Base-by-base conservation (phyloP, 2,329 filamentous ascomycete genomes). In the Trichoderma atrobrunneum region DNA sequence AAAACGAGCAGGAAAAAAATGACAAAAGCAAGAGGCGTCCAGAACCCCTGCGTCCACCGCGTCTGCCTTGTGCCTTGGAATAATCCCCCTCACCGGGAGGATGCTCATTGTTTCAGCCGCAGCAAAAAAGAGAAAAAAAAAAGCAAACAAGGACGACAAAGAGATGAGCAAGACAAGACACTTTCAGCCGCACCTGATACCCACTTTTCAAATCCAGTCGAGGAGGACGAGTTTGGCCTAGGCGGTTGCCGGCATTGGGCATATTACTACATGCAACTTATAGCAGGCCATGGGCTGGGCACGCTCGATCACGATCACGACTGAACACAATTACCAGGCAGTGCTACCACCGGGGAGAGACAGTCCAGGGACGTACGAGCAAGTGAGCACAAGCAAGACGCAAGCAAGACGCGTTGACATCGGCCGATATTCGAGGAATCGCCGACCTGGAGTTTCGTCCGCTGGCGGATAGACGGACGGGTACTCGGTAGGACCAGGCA, bases 171-270 rank as follows among this genome's bases (percentile, higher is more conserved):
- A 21, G 43, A 65, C 43, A 66, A 66, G 16, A 67, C 51, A 57
- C 16, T 57, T 43, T 67, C 64, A 67, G 64, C 64, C 64, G 64
- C 64, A 67, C 64, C 51, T 39, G 51, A 59, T 48, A 30, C 26
- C 61, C 61, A 32, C 61, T 64, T 64, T 64, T 30, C 26, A 12
- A 64, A n/a, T 26, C 11, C 34, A 28, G 10, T 48, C 5, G 24
- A 43, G 6, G 61, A 64, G 16, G 26, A 43, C 24, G 18, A 48
- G 61, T 21, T 48, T n/a, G 61, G 21, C 1, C 26, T 43, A n/a
- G 60, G 34, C 16, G 60, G 60, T 62, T 62, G 34, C 60, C 12
- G 5, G 7, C 34, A 28, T 43, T 43, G 16, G 7, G 1, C 34
- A 6, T 3, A 61, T 26, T 24, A 39, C 59, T 61, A 24, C 60